A percentile compares a stretch with the other conserved stretches of the same genome.
Evolutionary conservation across 768 basidiomycete genomes (phyloP).

Genomic region (Russula sp.): DNA sequence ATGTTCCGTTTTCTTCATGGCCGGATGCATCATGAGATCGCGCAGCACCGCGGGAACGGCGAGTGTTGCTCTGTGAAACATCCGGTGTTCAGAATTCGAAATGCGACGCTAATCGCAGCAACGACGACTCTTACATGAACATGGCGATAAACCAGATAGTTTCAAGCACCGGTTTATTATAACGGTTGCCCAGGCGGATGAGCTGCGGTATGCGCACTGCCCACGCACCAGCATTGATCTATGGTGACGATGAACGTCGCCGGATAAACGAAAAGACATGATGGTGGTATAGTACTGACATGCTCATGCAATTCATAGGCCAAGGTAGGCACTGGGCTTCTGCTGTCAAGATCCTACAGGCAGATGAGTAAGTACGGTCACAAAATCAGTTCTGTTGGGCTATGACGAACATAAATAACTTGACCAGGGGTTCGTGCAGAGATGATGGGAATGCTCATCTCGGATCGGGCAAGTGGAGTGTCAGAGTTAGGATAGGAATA

Average conservation of each 20-base stretch:
- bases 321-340: slow-evolving; percentile 1
- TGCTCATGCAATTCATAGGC: slow-evolving; percentile 15
- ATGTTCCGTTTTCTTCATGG: slow-evolving; percentile 20
- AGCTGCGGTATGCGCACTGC: slow-evolving; percentile 37
- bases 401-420: slow-evolving; percentile 14
- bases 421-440: slow-evolving; percentile 9
- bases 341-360: slow-evolving; percentile 6
- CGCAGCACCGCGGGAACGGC: slow-evolving; percentile 38
- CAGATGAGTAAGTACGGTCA: not conserved
- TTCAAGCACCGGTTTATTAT: slow-evolving; percentile 42
- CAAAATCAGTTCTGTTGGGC: not conserved
- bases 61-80: slow-evolving; percentile 32
- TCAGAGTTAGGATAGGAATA: not conserved
- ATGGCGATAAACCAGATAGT: slow-evolving; percentile 36
- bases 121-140: slow-evolving; percentile 34
- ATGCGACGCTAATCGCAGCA: not conserved
- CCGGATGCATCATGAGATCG: slow-evolving; percentile 30
- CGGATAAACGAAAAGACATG: not conserved
- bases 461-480: not conserved
- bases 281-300: not conserved
- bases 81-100: not conserved
- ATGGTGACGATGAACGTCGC: not conserved
- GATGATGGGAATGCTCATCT: slow-evolving; percentile 16
- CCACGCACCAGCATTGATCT: slow-evolving; percentile 45
- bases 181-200: slow-evolving; percentile 34